Evolutionary conservation across 2,329 filamentous ascomycete genomes (phyloP).

Genomic region (Phaeosphaeriaceae sp.): DNA sequence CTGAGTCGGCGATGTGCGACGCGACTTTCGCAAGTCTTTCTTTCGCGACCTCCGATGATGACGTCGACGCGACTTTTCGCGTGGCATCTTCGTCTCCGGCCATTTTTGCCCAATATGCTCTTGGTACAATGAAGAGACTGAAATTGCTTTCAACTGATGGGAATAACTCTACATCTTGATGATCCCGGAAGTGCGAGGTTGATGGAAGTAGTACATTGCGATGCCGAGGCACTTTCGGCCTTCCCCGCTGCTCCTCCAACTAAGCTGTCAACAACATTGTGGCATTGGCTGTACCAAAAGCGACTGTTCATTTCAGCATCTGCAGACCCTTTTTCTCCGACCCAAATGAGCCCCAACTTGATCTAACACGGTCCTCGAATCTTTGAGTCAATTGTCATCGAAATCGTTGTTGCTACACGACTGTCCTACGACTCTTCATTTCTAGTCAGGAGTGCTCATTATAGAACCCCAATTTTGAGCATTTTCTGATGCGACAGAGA

Average conservation of each 20-base stretch:
- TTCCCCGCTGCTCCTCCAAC: constrained; percentile 20
- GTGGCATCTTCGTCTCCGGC: constrained; percentile 26
- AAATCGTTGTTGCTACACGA: background rate
- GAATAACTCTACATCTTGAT: background rate
- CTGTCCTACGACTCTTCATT: background rate
- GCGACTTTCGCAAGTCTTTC: constrained; percentile 58
- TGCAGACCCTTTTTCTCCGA: too few species aligned
- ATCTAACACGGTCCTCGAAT: too few species aligned
- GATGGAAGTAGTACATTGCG: constrained; percentile 12
- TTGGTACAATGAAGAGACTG: background rate
- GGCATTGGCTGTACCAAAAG: background rate
- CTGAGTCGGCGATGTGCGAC: constrained; percentile 48
- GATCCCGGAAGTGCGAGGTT: background rate
- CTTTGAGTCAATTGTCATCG: too few species aligned
- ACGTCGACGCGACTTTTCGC: constrained; percentile 24
- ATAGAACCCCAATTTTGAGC: too few species aligned
- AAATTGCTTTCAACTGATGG: background rate
- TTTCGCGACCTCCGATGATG: constrained; percentile 39
- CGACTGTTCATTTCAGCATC: background rate
- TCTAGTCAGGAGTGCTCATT: background rate
- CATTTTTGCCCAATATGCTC: constrained; percentile 17
- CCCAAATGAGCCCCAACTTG: too few species aligned
- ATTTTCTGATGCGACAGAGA: too few species aligned
- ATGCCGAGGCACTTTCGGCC: constrained; percentile 37
- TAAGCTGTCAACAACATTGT: background rate